Conservation (phyloP, 192 early-diverging fungal species). For the Spizellomyces punctatus region DNA sequence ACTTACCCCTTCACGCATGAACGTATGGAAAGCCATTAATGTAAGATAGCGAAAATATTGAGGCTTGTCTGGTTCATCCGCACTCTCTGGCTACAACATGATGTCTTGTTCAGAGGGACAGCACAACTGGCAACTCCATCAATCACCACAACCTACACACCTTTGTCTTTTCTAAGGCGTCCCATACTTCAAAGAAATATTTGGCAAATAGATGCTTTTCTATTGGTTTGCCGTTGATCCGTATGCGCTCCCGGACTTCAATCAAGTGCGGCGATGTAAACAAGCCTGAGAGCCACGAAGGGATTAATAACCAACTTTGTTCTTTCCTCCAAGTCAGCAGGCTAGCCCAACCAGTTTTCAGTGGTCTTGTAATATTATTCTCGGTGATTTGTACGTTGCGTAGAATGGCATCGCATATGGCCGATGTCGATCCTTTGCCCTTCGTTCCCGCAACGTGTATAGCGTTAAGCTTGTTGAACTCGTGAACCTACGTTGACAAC, state of each 20-base stretch:
- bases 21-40: conserved; percentile 85
- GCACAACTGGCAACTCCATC: too few relatives aligned
- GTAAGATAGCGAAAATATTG: conserved; percentile 93
- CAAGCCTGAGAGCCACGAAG: conserved; percentile 54
- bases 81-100: too few relatives aligned
- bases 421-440: conserved; percentile 85
- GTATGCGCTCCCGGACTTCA: conserved; percentile 90
- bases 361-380: conserved; percentile 14
- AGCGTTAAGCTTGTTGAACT: conserved; percentile 72
- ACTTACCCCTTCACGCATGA: conserved; percentile 71
- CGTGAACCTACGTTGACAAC: conserved; percentile 47
- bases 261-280: conserved; percentile 94
- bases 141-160: not conserved
- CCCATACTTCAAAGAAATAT: conserved; percentile 89
- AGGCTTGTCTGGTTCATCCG: conserved; percentile 49
- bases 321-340: conserved; percentile 34
- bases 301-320: conserved; percentile 8
- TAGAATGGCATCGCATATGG: conserved; percentile 81
- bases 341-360: conserved; percentile 6
- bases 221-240: conserved; percentile 86
- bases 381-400: conserved; percentile 20
- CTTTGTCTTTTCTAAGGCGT: conserved; percentile 60
- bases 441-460: conserved; percentile 90
- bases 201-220: conserved; percentile 72
- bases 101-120: not conserved